Evolutionary conservation across 495 filamentous ascomycete genomes (phyloP).

Genomic region (Alectoria sarmentosa): DNA sequence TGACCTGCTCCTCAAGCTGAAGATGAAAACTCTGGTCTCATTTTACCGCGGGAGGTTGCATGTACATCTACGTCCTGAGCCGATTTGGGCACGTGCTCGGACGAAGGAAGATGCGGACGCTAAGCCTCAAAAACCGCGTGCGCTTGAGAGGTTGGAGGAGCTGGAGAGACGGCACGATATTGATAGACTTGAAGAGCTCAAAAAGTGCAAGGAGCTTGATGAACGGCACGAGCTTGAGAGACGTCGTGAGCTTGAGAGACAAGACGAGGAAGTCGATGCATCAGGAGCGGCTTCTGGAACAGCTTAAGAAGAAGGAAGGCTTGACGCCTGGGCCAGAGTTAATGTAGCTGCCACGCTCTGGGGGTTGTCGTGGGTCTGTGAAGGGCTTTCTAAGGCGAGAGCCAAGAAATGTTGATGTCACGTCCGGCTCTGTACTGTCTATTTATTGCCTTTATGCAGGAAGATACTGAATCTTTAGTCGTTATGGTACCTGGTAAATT

Average conservation of each 20-base stretch:
- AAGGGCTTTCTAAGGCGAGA: too few relatives aligned
- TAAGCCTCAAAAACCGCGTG: background rate
- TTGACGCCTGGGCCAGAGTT: background rate
- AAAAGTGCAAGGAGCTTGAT: background rate
- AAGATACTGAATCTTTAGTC: too few relatives aligned
- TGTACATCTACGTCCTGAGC: background rate
- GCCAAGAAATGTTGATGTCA: too few relatives aligned
- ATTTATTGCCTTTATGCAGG: too few relatives aligned
- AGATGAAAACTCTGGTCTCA: background rate
- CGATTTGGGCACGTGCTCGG: background rate
- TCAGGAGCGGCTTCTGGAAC: background rate
- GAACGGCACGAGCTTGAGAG: background rate
- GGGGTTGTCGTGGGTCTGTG: too few relatives aligned
- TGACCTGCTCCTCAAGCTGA: background rate
- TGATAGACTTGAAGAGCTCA: background rate
- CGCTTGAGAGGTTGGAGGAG: background rate
- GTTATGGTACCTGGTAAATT: too few relatives aligned
- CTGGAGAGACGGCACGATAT: background rate
- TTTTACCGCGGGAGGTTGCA: background rate
- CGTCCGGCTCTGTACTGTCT: too few relatives aligned
- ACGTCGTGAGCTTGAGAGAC: background rate
- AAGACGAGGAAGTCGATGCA: background rate
- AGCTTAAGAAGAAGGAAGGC: background rate
- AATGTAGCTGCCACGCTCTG: background rate
- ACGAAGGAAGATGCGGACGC: background rate